Conservation (phyloP, 495 filamentous ascomycete genomes). For the Aspergillus bertholletiae region DNA sequence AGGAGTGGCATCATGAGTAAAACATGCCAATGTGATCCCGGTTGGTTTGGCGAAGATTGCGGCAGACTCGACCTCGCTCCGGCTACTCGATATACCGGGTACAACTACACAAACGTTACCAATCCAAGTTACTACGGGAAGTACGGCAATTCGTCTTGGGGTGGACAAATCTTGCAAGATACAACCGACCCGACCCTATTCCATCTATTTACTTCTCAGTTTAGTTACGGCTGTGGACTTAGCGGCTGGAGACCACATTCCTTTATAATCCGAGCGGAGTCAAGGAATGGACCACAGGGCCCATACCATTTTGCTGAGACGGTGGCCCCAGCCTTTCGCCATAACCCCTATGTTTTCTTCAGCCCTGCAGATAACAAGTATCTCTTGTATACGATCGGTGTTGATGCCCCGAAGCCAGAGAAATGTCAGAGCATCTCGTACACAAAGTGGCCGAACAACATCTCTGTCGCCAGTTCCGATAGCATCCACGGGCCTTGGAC, state of each 20-base stretch:
- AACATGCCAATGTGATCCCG: slow-evolving; percentile 31
- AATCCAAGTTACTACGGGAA: slow-evolving; percentile 1
- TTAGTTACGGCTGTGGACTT: slow-evolving; percentile 32
- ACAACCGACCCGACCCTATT: slow-evolving; percentile 22
- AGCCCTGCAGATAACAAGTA: slow-evolving; percentile 29
- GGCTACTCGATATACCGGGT: slow-evolving; percentile 25
- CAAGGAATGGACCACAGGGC: slow-evolving; percentile 28
- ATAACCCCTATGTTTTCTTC: slow-evolving; percentile 36
- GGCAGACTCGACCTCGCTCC: slow-evolving; percentile 33
- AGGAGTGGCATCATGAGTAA: background rate
- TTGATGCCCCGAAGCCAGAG: background rate
- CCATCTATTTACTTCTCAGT: slow-evolving; percentile 34
- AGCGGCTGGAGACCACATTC: slow-evolving; percentile 36
- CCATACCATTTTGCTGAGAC: slow-evolving; percentile 30
- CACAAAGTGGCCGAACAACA: slow-evolving; percentile 8
- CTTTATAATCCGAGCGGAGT: slow-evolving; percentile 33
- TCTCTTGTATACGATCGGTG: slow-evolving; percentile 36
- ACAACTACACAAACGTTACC: slow-evolving; percentile 24
- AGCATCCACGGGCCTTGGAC: background rate
- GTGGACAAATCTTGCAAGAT: slow-evolving; percentile 34
- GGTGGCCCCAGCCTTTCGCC: slow-evolving; percentile 29
- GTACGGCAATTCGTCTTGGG: slow-evolving; percentile 36
- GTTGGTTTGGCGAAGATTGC: slow-evolving; percentile 35
- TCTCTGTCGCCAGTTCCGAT: slow-evolving; percentile 9
- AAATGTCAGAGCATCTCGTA: slow-evolving; percentile 4